Conservation (phyloP, 257 asterid genomes). For the Penstemon barbatus region DNA sequence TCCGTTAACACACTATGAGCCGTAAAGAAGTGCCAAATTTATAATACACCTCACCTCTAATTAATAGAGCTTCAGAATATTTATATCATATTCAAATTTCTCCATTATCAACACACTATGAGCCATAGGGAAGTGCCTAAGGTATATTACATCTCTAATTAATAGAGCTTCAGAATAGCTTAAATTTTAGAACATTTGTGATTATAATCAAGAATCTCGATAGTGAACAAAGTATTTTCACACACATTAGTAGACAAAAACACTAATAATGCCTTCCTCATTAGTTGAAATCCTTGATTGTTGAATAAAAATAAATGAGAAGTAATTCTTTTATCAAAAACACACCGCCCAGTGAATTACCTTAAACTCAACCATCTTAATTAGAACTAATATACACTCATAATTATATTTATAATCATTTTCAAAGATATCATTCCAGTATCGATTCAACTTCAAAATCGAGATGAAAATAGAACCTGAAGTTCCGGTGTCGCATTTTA, state of each 20-base stretch:
- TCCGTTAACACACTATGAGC: background rate
- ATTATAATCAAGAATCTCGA: conserved; percentile 2
- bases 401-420: background rate
- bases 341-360: background rate
- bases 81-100: background rate
- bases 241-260: background rate
- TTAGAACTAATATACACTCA: background rate
- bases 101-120: background rate
- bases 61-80: background rate
- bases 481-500: conserved; percentile 68
- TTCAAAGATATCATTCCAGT: no score
- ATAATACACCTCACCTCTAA: background rate
- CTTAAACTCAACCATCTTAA: background rate
- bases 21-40: background rate
- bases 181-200: no score
- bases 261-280: background rate
- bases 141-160: background rate
- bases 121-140: background rate
- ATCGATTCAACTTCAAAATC: no score
- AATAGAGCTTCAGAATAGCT: background rate
- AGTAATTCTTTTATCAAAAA: background rate
- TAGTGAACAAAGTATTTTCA: background rate
- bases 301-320: background rate
- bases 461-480: conserved; percentile 44
- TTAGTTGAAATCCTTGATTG: no score